Evolutionary conservation across 2,329 filamentous ascomycete species (phyloP).

Genomic region (Cercospora citrullina): DNA sequence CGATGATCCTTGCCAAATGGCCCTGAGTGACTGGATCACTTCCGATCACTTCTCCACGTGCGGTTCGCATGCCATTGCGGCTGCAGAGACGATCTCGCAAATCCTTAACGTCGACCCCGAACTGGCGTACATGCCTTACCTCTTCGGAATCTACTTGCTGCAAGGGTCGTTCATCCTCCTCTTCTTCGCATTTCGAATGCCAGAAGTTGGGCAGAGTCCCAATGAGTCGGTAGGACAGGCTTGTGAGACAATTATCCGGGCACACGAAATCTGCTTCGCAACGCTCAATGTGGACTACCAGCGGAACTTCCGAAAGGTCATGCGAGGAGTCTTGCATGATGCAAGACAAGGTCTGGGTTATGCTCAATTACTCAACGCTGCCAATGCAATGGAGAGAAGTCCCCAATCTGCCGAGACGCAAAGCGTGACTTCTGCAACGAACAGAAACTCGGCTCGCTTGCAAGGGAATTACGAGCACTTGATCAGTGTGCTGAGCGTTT

Average conservation of each 20-base stretch:
- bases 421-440: background rate
- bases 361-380: background rate
- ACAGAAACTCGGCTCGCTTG: background rate
- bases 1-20: background rate
- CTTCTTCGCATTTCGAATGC: background rate
- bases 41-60: background rate
- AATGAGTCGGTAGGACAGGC: background rate
- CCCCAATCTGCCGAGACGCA: background rate
- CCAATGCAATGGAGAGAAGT: background rate
- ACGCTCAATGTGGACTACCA: background rate
- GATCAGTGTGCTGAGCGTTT: background rate
- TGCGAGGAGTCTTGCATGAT: background rate
- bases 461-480: background rate
- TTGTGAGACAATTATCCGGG: background rate
- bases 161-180: background rate
- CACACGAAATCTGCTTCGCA: background rate
- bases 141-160: background rate
- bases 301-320: background rate
- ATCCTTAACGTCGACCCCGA: background rate
- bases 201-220: background rate
- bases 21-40: background rate
- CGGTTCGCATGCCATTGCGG: background rate
- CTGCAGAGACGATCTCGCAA: background rate
- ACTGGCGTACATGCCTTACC: background rate
- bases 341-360: background rate